Conservation (phyloP, 164 flowering plant genomes). For the Liquidambar formosana region DNA sequence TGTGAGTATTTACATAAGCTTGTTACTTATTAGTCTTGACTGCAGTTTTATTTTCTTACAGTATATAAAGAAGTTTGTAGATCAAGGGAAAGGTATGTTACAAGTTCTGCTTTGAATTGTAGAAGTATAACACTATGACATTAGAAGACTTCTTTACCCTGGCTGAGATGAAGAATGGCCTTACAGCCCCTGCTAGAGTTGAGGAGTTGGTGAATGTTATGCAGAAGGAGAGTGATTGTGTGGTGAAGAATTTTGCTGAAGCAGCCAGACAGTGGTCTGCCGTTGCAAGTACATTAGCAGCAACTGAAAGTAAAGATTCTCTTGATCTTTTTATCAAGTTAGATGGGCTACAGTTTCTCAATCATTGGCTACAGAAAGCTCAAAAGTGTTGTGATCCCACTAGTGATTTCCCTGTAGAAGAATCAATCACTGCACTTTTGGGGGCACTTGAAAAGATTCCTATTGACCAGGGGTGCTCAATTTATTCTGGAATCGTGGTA, state of each 20-base stretch:
- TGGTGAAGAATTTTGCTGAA: conserved; percentile 6
- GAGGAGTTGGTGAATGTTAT: background rate
- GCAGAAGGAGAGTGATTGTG: background rate
- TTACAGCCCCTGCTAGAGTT: background rate
- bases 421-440: background rate
- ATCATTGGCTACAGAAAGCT: conserved; percentile 3
- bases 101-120: background rate
- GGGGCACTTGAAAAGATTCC: conserved; percentile 1
- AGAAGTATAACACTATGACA: background rate
- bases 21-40: too few species aligned
- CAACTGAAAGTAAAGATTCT: background rate
- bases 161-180: conserved; percentile 2
- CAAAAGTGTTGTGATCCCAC: background rate
- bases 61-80: too few species aligned
- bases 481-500: background rate
- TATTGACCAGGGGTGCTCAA: background rate
- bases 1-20: too few species aligned
- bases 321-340: background rate
- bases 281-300: background rate
- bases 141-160: conserved; percentile 7
- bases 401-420: background rate
- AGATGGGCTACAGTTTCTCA: background rate
- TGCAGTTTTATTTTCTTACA: too few species aligned
- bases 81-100: background rate
- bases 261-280: conserved; percentile 9